Conservation (phyloP, 306 rosid species). For the Glycine tomentella region DNA sequence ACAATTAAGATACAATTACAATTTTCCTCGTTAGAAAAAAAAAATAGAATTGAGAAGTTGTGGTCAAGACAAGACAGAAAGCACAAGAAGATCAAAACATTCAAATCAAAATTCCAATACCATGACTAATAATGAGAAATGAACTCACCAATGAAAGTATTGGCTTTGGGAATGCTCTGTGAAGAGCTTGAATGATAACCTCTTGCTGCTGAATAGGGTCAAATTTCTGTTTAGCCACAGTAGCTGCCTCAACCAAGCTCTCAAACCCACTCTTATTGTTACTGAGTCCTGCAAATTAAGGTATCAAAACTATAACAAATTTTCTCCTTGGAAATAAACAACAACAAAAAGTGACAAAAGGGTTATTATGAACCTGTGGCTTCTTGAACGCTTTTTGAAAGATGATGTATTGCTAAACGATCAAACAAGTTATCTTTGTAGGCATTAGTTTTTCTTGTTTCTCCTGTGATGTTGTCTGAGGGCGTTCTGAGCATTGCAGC, state of each 20-base stretch:
- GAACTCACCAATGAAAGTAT: conserved; percentile 67
- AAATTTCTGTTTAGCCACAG: conserved; percentile 54
- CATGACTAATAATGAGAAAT: neutral
- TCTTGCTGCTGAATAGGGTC: conserved; percentile 62
- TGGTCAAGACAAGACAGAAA: neutral
- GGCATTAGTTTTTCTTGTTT: conserved; percentile 45
- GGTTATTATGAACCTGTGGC: conserved; percentile 68
- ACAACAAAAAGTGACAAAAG: neutral
- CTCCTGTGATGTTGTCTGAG: conserved; percentile 44
- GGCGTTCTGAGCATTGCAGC: conserved; percentile 62
- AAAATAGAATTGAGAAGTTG: neutral
- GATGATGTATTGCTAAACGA: conserved; percentile 71
- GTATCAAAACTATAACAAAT: neutral
- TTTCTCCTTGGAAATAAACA: conserved; percentile 3
- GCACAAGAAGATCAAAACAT: neutral
- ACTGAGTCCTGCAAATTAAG: conserved; percentile 58
- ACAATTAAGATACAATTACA: no score
- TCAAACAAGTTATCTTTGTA: conserved; percentile 78
- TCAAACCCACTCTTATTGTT: conserved; percentile 76
- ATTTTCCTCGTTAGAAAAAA: neutral
- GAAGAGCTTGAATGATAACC: conserved; percentile 65
- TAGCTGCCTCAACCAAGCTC: conserved; percentile 84
- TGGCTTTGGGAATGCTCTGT: conserved; percentile 70
- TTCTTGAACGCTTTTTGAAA: conserved; percentile 74
- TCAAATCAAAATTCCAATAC: neutral